These are phyloP conservation scores for Oemleria cerasiformis DNA, from an alignment of 306 rosid species.

Conservation along the genomic window DNA sequence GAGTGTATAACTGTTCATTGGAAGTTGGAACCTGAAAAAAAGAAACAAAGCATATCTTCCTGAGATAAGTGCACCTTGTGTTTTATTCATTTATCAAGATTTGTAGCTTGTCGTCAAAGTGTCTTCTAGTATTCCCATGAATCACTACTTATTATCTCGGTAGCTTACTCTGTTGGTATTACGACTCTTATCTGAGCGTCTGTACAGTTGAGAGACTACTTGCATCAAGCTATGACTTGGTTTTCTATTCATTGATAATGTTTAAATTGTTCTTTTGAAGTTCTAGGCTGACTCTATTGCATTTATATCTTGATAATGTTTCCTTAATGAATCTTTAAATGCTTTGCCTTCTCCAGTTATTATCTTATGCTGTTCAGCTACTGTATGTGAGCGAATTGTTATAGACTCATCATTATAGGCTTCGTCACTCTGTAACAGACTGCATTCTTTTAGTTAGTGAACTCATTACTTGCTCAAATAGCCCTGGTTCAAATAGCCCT, in stretches of 20 bases:
- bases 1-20: not conserved
- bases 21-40: not conserved
- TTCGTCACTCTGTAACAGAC: not conserved
- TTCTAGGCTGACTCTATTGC: not conserved
- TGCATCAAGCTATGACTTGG: not conserved
- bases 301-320: not conserved
- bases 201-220: not conserved
- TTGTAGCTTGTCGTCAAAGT: not conserved
- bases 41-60: not conserved
- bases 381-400: not conserved
- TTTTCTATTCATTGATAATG: not conserved
- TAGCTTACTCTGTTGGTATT: no score
- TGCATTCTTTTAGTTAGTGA: no score
- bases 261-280: not conserved
- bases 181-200: not conserved
- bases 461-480: no score
- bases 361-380: not conserved
- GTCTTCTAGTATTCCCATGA: not conserved
- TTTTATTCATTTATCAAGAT: not conserved
- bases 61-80: not conserved
- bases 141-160: not conserved
- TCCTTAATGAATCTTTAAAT: not conserved
- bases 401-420: not conserved
- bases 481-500: slow-evolving; percentile 39
- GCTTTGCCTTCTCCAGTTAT: not conserved